Base-by-base conservation (phyloP, 768 basidiomycete genomes). In the Phlegmacium glaucopus region DNA sequence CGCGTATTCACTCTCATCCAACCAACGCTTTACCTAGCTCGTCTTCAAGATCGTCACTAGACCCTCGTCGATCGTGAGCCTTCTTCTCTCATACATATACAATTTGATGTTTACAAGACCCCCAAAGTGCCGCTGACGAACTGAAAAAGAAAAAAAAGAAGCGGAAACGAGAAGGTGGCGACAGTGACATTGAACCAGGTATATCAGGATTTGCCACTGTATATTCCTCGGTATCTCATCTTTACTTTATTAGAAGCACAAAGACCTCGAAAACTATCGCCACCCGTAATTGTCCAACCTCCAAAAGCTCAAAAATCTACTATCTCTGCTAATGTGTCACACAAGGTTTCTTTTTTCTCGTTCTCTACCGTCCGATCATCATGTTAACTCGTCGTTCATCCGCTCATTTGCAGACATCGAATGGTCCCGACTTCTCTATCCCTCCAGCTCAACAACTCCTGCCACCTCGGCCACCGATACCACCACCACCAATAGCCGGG, bases 81-180 rank as follows among this genome's bases (percentile, higher is more conserved):
- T 36, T 43, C 39, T 41, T 13, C 7, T 28, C 42, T 52, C n/a
- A 13, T 39, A 48, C n/a, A 16, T 36, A 11, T 29, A 6, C 50
- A 41, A 50, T 34, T 53, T 43, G 25, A 38, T 49, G 39, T 39
- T 45, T 27, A 37, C 34, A 18, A 22, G 22, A 5, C 22, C 2
- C 22, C 22, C 36, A 16, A 30, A 66, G 66, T 35, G 56, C 61
- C 25, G 58, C 64, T 9, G 77, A 82, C 10, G 85, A 87, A 39
- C 51, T 72, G 25, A 87, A 84, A 72, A 87, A 80, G 68, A 88
- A 86, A 72, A 89, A 87, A 70, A 89, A 90, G 70, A 91, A 90
- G 61, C 86, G 89, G 65, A 89, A 87, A 75, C 78, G 85, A 47
- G 87, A 88, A 32, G 71, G 76, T 8, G 81, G 78, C 32, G 82